Percentiles rank a stretch among this genome's conserved stretches.
Evolutionary conservation across 1,284 basidiomycete species (phyloP).

Genomic region (Sporisorium iseilematis-ciliati): DNA sequence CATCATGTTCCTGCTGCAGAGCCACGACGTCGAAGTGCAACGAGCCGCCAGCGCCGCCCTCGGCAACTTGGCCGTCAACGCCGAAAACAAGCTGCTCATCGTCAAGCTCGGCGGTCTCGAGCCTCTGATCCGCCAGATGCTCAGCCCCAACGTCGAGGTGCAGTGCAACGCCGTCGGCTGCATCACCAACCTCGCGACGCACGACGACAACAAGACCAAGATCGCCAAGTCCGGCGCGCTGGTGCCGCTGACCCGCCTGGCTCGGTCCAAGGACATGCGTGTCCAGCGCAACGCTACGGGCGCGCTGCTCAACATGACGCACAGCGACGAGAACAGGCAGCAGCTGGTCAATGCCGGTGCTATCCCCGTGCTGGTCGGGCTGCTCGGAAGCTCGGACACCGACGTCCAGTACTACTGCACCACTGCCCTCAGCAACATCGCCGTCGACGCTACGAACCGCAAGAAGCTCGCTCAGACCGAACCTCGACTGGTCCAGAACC

Average conservation of each 20-base stretch:
- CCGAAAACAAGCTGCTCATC: constrained; percentile 98
- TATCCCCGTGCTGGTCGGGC: constrained; percentile 94
- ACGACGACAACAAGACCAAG: constrained; percentile 99
- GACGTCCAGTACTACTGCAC: constrained; percentile 99
- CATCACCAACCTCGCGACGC: constrained; percentile 97
- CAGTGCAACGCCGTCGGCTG: constrained; percentile 99
- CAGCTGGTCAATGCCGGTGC: constrained; percentile 98
- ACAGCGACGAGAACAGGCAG: constrained; percentile 94
- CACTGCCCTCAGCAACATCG: constrained; percentile 97
- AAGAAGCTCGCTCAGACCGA: constrained; percentile 96
- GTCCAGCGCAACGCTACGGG: constrained; percentile 99
- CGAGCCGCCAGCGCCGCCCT: constrained; percentile 97
- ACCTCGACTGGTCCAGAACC: constrained; percentile 91
- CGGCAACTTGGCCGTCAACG: constrained; percentile 97
- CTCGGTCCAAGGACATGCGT: constrained; percentile 98
- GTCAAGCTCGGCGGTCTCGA: constrained; percentile 98
- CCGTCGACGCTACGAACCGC: constrained; percentile 77
- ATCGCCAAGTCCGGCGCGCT: constrained; percentile 99
- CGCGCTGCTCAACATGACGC: constrained; percentile 98
- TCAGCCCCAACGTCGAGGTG: constrained; percentile 98
- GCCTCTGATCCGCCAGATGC: constrained; percentile 98
- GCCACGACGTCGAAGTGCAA: constrained; percentile 98
- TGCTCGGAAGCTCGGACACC: constrained; percentile 96
- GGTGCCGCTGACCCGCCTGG: constrained; percentile 93
- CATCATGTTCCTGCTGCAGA: constrained; percentile 95